Evolutionary conservation across 331 rosid species (phyloP), one percentile per base, ranked within the genome.

Genomic region (Quercus phellos): DNA sequence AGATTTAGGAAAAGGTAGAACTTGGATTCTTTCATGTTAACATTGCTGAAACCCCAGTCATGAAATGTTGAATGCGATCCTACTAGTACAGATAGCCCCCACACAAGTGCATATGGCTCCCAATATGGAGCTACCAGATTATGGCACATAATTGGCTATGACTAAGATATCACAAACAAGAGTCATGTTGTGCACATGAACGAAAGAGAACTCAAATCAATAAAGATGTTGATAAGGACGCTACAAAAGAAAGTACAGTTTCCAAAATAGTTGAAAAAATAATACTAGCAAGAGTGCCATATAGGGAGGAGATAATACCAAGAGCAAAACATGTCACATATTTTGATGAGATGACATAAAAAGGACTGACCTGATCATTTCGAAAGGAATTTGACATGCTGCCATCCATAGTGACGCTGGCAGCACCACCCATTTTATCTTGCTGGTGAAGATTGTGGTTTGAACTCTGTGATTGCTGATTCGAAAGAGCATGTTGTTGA

Each of bases 341-440:
- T 8, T 38, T 35, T 50, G 35, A 21, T 21, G 43, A 38, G 50
- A 69, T 74, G 67, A 69, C 81, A 67, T 76, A 64, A 34, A 75
- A 74, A 76, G 83, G 87, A 88, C 97, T 68, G 88, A 95, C 99
- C 97, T 95, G 99, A 53, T 95, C 99, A 85, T 90, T 95, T 88
- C 99, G 92, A 73, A 91, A 95, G 55, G 98, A 91, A 81, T 93
- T 95, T 26, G 99, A 89, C 90, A 95, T 88, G 86, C 94, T 88
- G 59, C 97, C 97, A 60, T 95, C 98, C 84, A 91, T 84, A 50
- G 87, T 87, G 75, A 88, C 92, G 73, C 93, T 90, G 59, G 91
- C 97, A 79, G 88, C 90, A 78, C 90, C 94, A 56, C 89, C 97
- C 74, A 88, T 88, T 82, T 93, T 95, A 83, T 95, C 99, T 88